Conservation (phyloP, 1,284 basidiomycete species). For the Melampsora larici-populina region DNA sequence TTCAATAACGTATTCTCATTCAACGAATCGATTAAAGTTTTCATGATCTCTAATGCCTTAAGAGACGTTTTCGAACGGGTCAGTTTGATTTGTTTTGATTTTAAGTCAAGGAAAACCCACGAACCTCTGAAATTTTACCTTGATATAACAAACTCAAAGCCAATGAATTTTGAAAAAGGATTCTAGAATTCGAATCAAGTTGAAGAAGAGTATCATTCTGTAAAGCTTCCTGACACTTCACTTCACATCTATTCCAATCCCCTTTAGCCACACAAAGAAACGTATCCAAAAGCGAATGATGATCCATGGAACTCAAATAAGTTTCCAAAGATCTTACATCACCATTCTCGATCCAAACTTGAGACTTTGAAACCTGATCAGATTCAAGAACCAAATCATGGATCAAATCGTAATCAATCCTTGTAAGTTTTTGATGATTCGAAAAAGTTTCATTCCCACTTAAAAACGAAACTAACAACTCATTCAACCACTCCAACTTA, state of each 20-base stretch:
- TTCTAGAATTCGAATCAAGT: too few species aligned
- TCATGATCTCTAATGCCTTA: background rate
- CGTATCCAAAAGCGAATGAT: too few species aligned
- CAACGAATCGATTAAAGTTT: background rate
- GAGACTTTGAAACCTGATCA: too few species aligned
- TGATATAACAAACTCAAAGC: background rate
- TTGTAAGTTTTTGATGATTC: too few species aligned
- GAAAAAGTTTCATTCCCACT: too few species aligned
- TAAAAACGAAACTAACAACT: too few species aligned
- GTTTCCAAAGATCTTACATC: background rate
- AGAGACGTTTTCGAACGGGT: background rate
- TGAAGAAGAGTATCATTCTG: too few species aligned
- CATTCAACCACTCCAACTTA: too few species aligned
- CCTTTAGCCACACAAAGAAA: background rate
- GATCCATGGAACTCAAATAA: too few species aligned
- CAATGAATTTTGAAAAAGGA: background rate
- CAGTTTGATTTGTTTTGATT: background rate
- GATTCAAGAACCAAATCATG: too few species aligned
- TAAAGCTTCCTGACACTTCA: too few species aligned
- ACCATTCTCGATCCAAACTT: background rate
- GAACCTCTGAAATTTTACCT: background rate
- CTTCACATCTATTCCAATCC: background rate
- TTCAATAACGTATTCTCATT: background rate
- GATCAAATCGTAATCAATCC: too few species aligned
- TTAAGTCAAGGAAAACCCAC: background rate